Conservation (phyloP, 176 grass and related monocot species). For the Triticum monococcum region DNA sequence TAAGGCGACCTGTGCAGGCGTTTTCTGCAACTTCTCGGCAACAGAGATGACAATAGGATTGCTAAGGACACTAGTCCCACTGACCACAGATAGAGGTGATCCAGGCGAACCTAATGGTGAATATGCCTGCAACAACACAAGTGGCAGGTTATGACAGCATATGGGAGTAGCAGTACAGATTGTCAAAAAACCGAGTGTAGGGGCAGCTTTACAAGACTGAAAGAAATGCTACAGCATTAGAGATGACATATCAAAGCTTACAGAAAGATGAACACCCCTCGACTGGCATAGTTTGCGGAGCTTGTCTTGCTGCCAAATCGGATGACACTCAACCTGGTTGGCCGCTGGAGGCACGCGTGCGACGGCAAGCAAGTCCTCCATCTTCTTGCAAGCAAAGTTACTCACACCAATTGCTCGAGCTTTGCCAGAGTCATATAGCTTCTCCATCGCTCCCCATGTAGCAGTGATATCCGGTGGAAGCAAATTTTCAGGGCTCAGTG, state of each 20-base stretch:
- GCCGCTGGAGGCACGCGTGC: slow-evolving; percentile 54
- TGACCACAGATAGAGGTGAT: slow-evolving; percentile 1
- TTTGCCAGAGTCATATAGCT: slow-evolving; percentile 41
- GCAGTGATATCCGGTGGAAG: slow-evolving; percentile 40
- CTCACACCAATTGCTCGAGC: slow-evolving; percentile 55
- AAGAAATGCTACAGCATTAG: background rate
- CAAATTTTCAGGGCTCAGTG: slow-evolving; percentile 31
- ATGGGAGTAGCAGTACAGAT: background rate
- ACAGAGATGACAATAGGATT: slow-evolving; percentile 33
- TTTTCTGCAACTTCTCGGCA: slow-evolving; percentile 47
- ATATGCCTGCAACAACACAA: slow-evolving; percentile 37
- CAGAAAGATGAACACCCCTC: slow-evolving; percentile 54
- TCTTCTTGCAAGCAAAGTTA: slow-evolving; percentile 57
- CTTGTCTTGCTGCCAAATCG: slow-evolving; percentile 44
- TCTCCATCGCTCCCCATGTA: slow-evolving; percentile 64
- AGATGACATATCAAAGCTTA: slow-evolving; percentile 27
- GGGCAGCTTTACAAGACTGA: background rate
- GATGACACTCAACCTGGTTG: slow-evolving; percentile 64
- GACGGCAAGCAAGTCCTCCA: slow-evolving; percentile 42
- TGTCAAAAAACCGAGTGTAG: background rate
- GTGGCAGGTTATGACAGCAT: background rate
- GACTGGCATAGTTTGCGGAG: slow-evolving; percentile 45
- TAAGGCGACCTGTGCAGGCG: slow-evolving; percentile 50
- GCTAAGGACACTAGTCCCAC: slow-evolving; percentile 28
- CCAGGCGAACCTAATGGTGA: slow-evolving; percentile 50